phyloP scores from a whole-genome alignment of 106 monocot genomes.

The Allium fistulosum region DNA sequence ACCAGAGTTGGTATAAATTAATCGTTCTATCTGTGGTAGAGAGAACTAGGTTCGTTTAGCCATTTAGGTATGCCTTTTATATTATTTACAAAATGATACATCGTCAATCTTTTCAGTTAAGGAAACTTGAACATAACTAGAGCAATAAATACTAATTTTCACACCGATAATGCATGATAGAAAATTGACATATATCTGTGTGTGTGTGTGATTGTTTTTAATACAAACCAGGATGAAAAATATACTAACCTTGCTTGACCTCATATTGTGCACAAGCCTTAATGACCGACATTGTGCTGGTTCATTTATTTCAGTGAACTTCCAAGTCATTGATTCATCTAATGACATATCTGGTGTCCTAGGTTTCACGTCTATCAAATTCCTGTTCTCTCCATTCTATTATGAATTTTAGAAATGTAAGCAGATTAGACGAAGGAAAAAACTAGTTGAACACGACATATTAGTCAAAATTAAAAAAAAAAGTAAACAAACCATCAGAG shows the following conservation, averaged over 20 bases:
- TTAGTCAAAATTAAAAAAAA: neutral
- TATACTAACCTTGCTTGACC: conserved; percentile 60
- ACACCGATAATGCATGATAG: too few species aligned
- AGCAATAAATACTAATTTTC: neutral
- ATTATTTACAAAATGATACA: too few species aligned
- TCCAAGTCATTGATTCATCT: conserved; percentile 86
- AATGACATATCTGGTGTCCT: conserved; percentile 56
- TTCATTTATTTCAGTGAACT: conserved; percentile 74
- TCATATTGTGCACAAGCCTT: conserved; percentile 60
- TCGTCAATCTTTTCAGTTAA: neutral
- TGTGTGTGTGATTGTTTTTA: too few species aligned
- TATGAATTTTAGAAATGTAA: conserved; percentile 7
- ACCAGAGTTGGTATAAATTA: conserved; percentile 79
- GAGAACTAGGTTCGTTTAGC: neutral
- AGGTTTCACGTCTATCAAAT: conserved; percentile 64
- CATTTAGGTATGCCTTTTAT: too few species aligned
- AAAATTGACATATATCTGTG: too few species aligned
- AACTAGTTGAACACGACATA: neutral
- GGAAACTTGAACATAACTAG: neutral
- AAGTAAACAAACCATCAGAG: conserved; percentile 42
- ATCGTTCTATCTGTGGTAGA: conserved; percentile 39
- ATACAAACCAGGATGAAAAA: neutral
- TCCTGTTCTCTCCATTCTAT: conserved; percentile 68
- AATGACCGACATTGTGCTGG: conserved; percentile 74
- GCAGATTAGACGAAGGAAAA: neutral